Percentiles rank a stretch among this genome's conserved stretches.
Evolutionary conservation across 345 rosid species (phyloP).

Genomic region (Clarkia xantiana): DNA sequence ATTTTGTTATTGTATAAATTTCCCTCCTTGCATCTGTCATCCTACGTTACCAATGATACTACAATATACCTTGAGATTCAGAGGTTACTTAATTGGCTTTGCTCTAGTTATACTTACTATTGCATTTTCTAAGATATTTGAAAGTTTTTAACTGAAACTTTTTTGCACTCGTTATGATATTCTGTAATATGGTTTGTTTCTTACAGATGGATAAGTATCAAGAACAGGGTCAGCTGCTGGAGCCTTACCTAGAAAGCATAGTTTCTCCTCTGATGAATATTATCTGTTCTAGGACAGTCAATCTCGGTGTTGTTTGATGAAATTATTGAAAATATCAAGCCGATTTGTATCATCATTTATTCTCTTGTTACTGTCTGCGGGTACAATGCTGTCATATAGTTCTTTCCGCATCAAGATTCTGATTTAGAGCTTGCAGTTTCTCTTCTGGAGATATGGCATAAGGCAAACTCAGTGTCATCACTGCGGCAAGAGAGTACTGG

Average conservation of each 20-base stretch:
- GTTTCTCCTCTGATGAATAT: constrained; percentile 73
- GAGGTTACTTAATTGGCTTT: too few species aligned
- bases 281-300: constrained; percentile 40
- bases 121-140: too few species aligned
- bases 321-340: constrained; percentile 46
- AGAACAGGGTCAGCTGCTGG: constrained; percentile 76
- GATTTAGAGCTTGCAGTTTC: constrained; percentile 81
- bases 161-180: background rate
- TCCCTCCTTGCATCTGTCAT: too few species aligned
- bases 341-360: constrained; percentile 72
- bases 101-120: too few species aligned
- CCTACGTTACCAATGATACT: too few species aligned
- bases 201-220: constrained; percentile 84
- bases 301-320: constrained; percentile 35
- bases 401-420: constrained; percentile 89
- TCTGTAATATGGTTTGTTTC: constrained; percentile 1
- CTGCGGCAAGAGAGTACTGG: constrained; percentile 89
- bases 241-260: constrained; percentile 79
- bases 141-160: background rate
- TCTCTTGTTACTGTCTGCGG: constrained; percentile 79
- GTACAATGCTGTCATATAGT: constrained; percentile 70
- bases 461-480: constrained; percentile 34
- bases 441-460: constrained; percentile 75
- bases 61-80: too few species aligned
- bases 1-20: too few species aligned